phyloP scores from a whole-genome alignment of 768 basidiomycete genomes.

The Leccinum fibrillosum region DNA sequence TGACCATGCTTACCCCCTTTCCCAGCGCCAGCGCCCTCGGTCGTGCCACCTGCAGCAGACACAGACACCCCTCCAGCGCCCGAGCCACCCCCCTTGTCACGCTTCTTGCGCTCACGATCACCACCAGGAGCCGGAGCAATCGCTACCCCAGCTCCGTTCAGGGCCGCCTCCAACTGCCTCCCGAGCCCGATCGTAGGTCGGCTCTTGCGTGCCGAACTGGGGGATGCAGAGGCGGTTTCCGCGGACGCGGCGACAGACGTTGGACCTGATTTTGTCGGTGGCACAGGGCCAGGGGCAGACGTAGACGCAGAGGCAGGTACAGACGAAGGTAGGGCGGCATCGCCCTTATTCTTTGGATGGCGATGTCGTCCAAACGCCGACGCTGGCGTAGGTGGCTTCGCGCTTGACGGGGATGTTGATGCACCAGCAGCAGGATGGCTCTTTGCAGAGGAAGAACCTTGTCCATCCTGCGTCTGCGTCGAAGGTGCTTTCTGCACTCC shows the following conservation, averaged over 20 bases:
- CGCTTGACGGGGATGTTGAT: conserved; percentile 9
- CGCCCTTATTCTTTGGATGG: conserved; percentile 19
- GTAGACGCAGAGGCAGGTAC: neutral
- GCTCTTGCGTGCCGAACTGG: conserved; percentile 37
- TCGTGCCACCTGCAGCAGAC: conserved; percentile 1
- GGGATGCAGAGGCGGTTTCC: conserved; percentile 8
- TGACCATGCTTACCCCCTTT: conserved; percentile 14
- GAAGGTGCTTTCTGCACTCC: conserved; percentile 21
- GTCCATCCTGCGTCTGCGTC: conserved; percentile 4
- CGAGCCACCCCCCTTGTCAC: conserved; percentile 31
- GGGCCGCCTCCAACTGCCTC: conserved; percentile 69
- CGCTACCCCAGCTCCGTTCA: conserved; percentile 57
- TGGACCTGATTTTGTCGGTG: neutral
- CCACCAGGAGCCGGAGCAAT: conserved; percentile 16
- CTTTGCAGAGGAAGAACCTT: conserved; percentile 1
- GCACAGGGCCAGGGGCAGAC: neutral
- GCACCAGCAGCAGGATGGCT: neutral
- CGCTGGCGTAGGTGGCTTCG: conserved; percentile 11
- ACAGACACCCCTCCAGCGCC: conserved; percentile 2
- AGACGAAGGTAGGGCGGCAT: neutral
- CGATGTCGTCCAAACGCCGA: conserved; percentile 9
- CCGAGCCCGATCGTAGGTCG: conserved; percentile 63
- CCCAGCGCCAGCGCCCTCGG: neutral
- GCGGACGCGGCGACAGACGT: neutral
- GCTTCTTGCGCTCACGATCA: conserved; percentile 33